Evolutionary conservation across 148 eudicot species (phyloP).

Genomic region (Camellia sinensis): DNA sequence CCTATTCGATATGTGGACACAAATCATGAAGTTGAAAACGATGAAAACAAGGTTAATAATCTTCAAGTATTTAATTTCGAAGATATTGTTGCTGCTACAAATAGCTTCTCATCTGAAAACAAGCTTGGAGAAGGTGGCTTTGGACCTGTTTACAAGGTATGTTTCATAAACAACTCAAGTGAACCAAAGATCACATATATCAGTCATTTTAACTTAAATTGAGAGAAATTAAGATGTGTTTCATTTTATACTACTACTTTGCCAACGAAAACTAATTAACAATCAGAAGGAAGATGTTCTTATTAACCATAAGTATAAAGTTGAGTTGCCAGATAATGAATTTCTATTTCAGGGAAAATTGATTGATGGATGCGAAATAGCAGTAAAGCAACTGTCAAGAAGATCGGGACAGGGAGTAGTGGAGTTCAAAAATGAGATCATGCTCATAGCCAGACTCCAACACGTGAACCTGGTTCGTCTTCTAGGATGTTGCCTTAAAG

Average conservation of each 20-base stretch:
- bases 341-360: slow-evolving; percentile 11
- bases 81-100: neutral
- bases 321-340: neutral
- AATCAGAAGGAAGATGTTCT: too few species aligned
- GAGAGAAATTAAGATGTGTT: too few species aligned
- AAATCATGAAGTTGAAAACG: neutral
- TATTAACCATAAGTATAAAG: neutral
- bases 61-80: neutral
- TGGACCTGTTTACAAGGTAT: slow-evolving; percentile 7
- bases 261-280: neutral
- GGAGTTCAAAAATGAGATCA: slow-evolving; percentile 32
- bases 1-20: neutral
- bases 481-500: slow-evolving; percentile 20
- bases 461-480: slow-evolving; percentile 28
- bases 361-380: slow-evolving; percentile 26
- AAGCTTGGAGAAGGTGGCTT: neutral
- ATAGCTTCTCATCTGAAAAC: neutral
- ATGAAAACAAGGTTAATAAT: neutral
- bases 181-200: too few species aligned
- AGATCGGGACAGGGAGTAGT: slow-evolving; percentile 29
- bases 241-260: too few species aligned
- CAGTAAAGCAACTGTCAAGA: slow-evolving; percentile 22
- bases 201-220: too few species aligned
- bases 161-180: neutral
- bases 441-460: slow-evolving; percentile 25